Percentiles rank a stretch among this genome's conserved stretches.
Evolutionary conservation across 345 rosid genomes (phyloP).

Genomic region (Viola odorata): DNA sequence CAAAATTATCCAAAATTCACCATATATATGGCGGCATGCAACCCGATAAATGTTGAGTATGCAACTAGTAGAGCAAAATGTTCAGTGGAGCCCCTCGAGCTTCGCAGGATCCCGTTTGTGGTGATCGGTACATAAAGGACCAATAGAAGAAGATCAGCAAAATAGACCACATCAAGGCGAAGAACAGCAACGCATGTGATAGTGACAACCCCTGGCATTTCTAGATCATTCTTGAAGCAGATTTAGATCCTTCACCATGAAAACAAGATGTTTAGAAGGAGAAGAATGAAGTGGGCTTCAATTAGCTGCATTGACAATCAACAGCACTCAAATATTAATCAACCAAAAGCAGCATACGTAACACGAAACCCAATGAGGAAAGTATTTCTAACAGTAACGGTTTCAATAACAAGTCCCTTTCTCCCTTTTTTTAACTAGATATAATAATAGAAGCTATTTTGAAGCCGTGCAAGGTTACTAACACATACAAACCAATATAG

Average conservation of each 20-base stretch:
- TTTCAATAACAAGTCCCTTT: neutral
- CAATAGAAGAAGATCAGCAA: too few species aligned
- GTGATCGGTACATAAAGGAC: too few species aligned
- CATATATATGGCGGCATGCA: too few species aligned
- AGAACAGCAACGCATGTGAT: neutral
- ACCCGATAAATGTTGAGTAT: too few species aligned
- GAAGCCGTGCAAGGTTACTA: neutral
- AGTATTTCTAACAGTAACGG: neutral
- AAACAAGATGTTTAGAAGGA: neutral
- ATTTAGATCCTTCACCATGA: conserved; percentile 9
- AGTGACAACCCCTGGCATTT: too few species aligned
- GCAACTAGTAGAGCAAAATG: too few species aligned
- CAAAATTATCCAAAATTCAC: too few species aligned
- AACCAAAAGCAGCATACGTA: neutral
- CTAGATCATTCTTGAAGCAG: neutral
- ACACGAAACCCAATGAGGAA: neutral
- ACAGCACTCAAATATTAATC: neutral
- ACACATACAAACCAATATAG: neutral
- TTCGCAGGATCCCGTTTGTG: too few species aligned
- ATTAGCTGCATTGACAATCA: neutral
- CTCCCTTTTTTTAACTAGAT: neutral
- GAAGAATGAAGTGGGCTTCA: neutral
- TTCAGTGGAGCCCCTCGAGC: too few species aligned
- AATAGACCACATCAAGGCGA: neutral
- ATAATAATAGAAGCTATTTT: neutral